Base-by-base conservation (phyloP, 441 rosid genomes). In the Mallotus repandus region DNA sequence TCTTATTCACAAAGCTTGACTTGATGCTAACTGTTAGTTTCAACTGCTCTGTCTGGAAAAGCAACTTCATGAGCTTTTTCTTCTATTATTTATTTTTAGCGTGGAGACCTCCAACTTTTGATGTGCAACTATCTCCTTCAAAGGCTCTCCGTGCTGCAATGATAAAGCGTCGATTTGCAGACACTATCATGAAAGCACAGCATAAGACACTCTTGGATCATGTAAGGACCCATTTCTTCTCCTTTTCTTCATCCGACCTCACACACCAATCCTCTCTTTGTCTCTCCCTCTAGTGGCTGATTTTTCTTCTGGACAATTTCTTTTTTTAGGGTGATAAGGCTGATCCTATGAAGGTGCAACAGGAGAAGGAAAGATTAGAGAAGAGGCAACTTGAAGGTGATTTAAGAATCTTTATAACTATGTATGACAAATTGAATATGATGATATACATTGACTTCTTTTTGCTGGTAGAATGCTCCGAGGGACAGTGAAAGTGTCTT, bases 71-170 rank as follows among this genome's bases (percentile, higher is more conserved):
- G 18, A 14, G n/a, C 25, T 56, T 16, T 25, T 55, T 32, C 56
- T 45, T 41, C 63, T 11, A 56, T 74, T 70, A 18, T 75, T 65
- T 84, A 58, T 43, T 69, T 38, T 72, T 79, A 90, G 97, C 77
- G 45, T 86, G 85, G 86, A 69, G 70, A 71, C 63, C 82, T 41
- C 54, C 85, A 49, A 57, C 71, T 63, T 79, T 82, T 70, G 86
- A 80, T 69, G 75, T 74, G 13, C 93, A 75, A 55, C 63, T 91
- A 76, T 90, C 97, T 43, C 92, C 98, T 12, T 75, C 81, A 49
- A 94, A 86, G 79, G 97, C 92, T 69, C 87, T 92, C 13, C 95
- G 97, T 45, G 96, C 91, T 82, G 97, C 94, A 54, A 84, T 82
- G 48, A 68, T 92, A 59, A 95, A 84, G 82, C 80, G 67, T n/a